phyloP scores from a whole-genome alignment of 257 asterid genomes.

The Rubia yunnanensis region DNA sequence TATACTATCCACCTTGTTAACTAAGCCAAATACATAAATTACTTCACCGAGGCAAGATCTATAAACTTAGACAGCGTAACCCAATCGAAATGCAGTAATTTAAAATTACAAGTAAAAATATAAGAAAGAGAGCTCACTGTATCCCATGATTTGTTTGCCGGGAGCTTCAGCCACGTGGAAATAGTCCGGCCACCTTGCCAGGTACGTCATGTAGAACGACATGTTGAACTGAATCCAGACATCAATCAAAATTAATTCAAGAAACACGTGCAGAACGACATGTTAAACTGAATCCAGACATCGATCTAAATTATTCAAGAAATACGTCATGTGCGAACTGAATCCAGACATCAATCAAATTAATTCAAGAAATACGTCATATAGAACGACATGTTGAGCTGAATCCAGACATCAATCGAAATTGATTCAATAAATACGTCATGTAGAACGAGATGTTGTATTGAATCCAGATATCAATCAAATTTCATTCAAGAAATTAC shows the following conservation, averaged over 20 bases:
- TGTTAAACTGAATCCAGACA: no score
- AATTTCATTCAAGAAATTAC: background rate
- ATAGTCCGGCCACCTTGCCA: constrained; percentile 98
- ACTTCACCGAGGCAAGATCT: no score
- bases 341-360: no score
- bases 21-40: no score
- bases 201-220: constrained; percentile 85
- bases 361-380: constrained; percentile 45
- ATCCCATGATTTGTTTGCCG: constrained; percentile 57
- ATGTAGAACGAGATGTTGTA: no score
- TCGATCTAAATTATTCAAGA: no score
- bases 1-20: no score
- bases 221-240: constrained; percentile 33
- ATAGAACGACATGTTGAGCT: constrained; percentile 63
- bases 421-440: no score
- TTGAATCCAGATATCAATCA: no score
- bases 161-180: constrained; percentile 92
- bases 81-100: background rate
- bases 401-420: background rate
- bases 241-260: background rate
- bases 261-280: no score
- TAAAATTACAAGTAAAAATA: background rate
- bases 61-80: background rate
- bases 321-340: no score
- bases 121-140: constrained; percentile 23